phyloP scores from a whole-genome alignment of 345 rosid species.

The Jatropha curcas region DNA sequence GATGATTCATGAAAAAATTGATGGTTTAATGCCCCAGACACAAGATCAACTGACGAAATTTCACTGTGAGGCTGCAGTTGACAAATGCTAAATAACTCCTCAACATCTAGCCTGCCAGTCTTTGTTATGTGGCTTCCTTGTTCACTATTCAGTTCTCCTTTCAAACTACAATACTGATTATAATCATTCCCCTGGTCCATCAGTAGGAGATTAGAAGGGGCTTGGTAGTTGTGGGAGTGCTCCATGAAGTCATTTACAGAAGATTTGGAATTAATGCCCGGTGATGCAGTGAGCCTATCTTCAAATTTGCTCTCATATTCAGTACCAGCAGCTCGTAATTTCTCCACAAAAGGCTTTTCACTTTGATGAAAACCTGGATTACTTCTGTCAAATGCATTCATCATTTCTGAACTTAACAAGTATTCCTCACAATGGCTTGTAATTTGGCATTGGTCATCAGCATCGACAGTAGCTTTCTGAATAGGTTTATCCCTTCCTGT shows the following conservation, averaged over 20 bases:
- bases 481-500: constrained; percentile 22
- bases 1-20: constrained; percentile 22
- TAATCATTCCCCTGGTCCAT: constrained; percentile 19
- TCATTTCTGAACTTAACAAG: constrained; percentile 7
- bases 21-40: constrained; percentile 31
- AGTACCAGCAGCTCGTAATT: constrained; percentile 20
- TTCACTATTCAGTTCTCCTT: constrained; percentile 21
- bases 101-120: constrained; percentile 30
- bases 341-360: constrained; percentile 30
- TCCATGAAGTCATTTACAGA: constrained; percentile 27
- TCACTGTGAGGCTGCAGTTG: constrained; percentile 18
- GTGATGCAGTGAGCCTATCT: constrained; percentile 24
- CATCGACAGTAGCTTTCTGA: constrained; percentile 26
- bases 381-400: constrained; percentile 19
- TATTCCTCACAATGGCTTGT: constrained; percentile 21
- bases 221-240: constrained; percentile 18
- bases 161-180: constrained; percentile 22
- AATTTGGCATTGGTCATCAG: constrained; percentile 18
- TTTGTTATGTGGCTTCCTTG: constrained; percentile 23
- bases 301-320: constrained; percentile 23
- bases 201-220: constrained; percentile 19
- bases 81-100: constrained; percentile 19
- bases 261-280: constrained; percentile 23
- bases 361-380: constrained; percentile 29
- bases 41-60: constrained; percentile 26